Base-by-base conservation (phyloP, 805 yeast species). In the Candida parachauliodes region DNA sequence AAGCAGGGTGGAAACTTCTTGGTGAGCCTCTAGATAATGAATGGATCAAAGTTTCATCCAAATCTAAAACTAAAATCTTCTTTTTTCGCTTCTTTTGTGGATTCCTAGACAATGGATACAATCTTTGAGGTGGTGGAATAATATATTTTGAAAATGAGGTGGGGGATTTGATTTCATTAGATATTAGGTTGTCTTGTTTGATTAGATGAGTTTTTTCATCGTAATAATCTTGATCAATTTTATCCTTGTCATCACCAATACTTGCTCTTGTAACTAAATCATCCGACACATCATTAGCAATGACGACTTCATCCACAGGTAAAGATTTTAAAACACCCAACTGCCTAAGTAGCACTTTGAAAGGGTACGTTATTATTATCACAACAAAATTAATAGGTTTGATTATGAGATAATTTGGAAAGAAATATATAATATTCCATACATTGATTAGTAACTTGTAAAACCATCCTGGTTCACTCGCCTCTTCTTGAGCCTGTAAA, bases 31-130 rank as follows among this genome's bases (percentile, higher is more conserved):
- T 70, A 4, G 94, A 80, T 40, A 88, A 70, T 1, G 98, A 88
- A 57, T 93, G 98, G 40, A 93, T 88, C 39, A 93, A 65, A 0
- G 98, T 93, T 54, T 93, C 98, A 60, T 91, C 98, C 21, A 93
- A 72, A 55, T 93, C 98, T 17, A 93, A 67, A 1, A 93, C 84
- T 21, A 93, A 69, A 0, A 88, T 82, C 52, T 88, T 88, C 46
- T 70, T 72, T 32, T 54, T 49, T 10, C 60, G 45, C 23, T 55
- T 55, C 28, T 49, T 50, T 11, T 61, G 61, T 2, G 74, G 72
- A 49, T 68, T 63, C 21, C 73, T 45, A 9, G 60, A 52, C 8
- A 66, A 51, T 12, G 74, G 74, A 44, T 61, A 62, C 27, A 68
- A 52, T 43, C 72, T 44, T 35, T 63, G 72, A 8, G 74, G 74